Evolutionary conservation across 257 asterid species (phyloP), one percentile per base, ranked within the genome.

Genomic region (Anisodus tanguticus): DNA sequence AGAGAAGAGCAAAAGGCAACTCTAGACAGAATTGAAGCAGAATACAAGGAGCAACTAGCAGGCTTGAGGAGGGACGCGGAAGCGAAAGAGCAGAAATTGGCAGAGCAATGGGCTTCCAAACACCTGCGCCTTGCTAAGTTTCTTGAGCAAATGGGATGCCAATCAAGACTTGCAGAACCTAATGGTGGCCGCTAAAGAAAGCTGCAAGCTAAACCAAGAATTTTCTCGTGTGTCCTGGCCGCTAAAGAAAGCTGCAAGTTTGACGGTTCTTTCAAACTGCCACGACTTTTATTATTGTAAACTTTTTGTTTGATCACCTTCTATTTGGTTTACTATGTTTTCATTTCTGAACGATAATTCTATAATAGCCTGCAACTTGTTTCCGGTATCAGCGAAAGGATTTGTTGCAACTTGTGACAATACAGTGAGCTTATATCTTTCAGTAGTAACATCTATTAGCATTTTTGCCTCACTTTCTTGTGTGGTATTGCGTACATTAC

Each of bases 61-160:
- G 97, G 97, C 6, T 74, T 96, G 87, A 90, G 98, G 84, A 88
- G 97, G 77, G 99, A 96, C 62, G 98, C 99, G 0, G 98, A 96
- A 67, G 89, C 88, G 12, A 96, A 94, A 83, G 99, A 96, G 88
- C 98, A 92, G 90, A 95, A 96, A 79, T 80, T 96, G 86, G 95
- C 97, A 0, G 98, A 96, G 87, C 98, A 95, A 63, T 96, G 98
- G 99, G 91, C 95, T 3, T 92, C 95, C 0, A 96, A 92, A 88
- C 97, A 96, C 86, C 4, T 85, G 1, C 95, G 93, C 58, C 87
- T 95, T 22, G 87, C 91, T 0, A 91, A 85, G 89, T 91, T 94
- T 82, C 92, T 95, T 16, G 97, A 95, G 84, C 97, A 92, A 86
- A 89, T 91, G 88, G 97, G 97, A 9, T 90, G 91, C 17, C 87